Percentiles rank a stretch among this genome's conserved stretches.
Evolutionary conservation across 352 stramenopile species (phyloP).

Genomic region (Phytophthora chlamydospora): DNA sequence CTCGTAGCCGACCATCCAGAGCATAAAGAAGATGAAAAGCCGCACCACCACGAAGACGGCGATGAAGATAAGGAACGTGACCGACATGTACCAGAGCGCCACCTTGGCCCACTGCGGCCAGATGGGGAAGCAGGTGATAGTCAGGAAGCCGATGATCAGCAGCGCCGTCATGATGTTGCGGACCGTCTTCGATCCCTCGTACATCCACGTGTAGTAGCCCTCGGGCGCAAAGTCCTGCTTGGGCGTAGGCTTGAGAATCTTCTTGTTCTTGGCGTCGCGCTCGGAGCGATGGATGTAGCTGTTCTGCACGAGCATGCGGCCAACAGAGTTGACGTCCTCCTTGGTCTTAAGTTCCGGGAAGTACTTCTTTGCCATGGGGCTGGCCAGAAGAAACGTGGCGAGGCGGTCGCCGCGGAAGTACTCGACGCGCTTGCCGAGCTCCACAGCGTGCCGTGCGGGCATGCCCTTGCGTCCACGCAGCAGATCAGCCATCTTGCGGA

Average conservation of each 20-base stretch:
- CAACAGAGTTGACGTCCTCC: slow-evolving; percentile 78
- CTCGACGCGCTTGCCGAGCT: slow-evolving; percentile 92
- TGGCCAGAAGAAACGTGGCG: slow-evolving; percentile 79
- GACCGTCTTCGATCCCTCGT: slow-evolving; percentile 97
- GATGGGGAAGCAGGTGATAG: slow-evolving; percentile 98
- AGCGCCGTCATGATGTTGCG: slow-evolving; percentile 97
- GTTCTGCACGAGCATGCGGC: slow-evolving; percentile 74
- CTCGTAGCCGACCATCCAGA: slow-evolving; percentile 96
- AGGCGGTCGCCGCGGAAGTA: slow-evolving; percentile 93
- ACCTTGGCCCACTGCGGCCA: slow-evolving; percentile 99
- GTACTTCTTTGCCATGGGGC: slow-evolving; percentile 79
- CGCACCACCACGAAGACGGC: slow-evolving; percentile 96
- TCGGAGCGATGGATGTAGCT: slow-evolving; percentile 90
- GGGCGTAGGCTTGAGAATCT: slow-evolving; percentile 77
- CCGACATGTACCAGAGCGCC: slow-evolving; percentile 98
- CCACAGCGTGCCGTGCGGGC: slow-evolving; percentile 88
- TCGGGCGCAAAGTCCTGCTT: slow-evolving; percentile 95
- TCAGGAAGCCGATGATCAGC: slow-evolving; percentile 97
- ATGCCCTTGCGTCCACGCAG: slow-evolving; percentile 87
- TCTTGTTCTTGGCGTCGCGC: slow-evolving; percentile 86
- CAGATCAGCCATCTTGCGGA: slow-evolving; percentile 86
- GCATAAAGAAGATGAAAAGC: slow-evolving; percentile 95
- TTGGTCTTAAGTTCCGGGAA: slow-evolving; percentile 84
- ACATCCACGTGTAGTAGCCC: slow-evolving; percentile 99
- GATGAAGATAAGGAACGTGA: slow-evolving; percentile 99